Base-by-base conservation (phyloP, 2,329 filamentous ascomycete genomes). In the Arachnomyces sp. region DNA sequence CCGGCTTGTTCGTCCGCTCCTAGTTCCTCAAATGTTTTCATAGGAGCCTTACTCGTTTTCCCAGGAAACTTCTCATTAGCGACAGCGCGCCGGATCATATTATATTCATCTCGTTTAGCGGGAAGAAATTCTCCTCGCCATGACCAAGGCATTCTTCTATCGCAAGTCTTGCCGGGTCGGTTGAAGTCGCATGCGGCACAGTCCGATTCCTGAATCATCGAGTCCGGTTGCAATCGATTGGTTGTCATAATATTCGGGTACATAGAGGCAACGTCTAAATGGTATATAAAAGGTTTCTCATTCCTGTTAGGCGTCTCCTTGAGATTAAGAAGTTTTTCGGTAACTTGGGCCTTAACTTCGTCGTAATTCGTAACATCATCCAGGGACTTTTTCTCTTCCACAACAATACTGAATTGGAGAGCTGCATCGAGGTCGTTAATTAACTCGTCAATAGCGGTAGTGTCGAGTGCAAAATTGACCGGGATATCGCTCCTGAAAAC, bases 181-280 rank as follows among this genome's bases (percentile, higher is more conserved):
- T 98, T 98, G 72, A 98, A 98, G 61, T 98, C 93, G 63, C 93
- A 98, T 8, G 92, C 89, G 2, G 92, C 92, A 55, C 93, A 98
- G 54, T 95, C 87, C 0, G 89, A 86, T 60, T 98, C 93, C 35
- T 90, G 73, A 39, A 98, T 93, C 88, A 98, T 94, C n/a, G 92
- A 96, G 62, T 98, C 92, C 0, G 92, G 92, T 53, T 98, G 92
- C 34, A 98, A 66, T 61, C 92, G 84, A 62, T 98, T 98, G 1
- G 92, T 98, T 2, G 93, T 98, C 93, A 98, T 98, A 61, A 98
- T 98, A 63, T 98, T 98, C 7, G 92, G 92, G 60, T 98, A 98
- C 92, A 98, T 98, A 44, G 92, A 95, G 13, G 92, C 92, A 43
- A 98, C 93, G 58, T 98, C 92, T 67, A 98, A 72, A 73, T 98